Conservation (phyloP, 306 rosid genomes). For the Casuarina cunninghamiana region DNA sequence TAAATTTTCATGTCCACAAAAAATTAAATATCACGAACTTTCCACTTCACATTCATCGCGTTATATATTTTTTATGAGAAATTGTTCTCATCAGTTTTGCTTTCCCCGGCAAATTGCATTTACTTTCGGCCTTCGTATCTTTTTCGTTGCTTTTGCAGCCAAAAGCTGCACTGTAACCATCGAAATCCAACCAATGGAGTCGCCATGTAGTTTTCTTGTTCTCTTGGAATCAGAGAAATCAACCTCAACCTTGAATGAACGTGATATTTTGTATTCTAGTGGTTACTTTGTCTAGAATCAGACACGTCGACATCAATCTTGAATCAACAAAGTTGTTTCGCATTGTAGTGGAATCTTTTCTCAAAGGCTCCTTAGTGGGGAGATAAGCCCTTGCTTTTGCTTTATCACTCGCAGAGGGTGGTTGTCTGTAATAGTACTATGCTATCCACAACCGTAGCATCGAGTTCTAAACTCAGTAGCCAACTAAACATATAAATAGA, state of each 20-base stretch:
- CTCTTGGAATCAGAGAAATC: not conserved
- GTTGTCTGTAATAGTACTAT: not conserved
- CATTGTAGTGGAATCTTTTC: too few relatives aligned
- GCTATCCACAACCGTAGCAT: too few relatives aligned
- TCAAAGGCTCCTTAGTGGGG: too few relatives aligned
- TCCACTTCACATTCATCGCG: too few relatives aligned
- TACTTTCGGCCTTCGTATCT: constrained; percentile 6
- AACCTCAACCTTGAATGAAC: not conserved
- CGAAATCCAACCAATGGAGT: constrained; percentile 22
- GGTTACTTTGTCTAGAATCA: not conserved
- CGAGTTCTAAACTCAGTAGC: too few relatives aligned
- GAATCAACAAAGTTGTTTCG: not conserved
- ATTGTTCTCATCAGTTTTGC: not conserved
- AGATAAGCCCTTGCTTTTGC: not conserved
- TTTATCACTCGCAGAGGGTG: not conserved
- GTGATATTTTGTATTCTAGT: not conserved
- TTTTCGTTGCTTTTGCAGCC: constrained; percentile 12
- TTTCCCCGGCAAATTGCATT: not conserved
- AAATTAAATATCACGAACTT: too few relatives aligned
- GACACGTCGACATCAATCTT: not conserved
- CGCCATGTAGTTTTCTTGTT: constrained; percentile 7
- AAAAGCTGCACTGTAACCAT: constrained; percentile 18
- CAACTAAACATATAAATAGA: too few relatives aligned
- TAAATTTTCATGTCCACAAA: not conserved
- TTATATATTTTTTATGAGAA: not conserved